phyloP scores from a whole-genome alignment of 2,329 filamentous ascomycete species.

The Helotiales sp. region DNA sequence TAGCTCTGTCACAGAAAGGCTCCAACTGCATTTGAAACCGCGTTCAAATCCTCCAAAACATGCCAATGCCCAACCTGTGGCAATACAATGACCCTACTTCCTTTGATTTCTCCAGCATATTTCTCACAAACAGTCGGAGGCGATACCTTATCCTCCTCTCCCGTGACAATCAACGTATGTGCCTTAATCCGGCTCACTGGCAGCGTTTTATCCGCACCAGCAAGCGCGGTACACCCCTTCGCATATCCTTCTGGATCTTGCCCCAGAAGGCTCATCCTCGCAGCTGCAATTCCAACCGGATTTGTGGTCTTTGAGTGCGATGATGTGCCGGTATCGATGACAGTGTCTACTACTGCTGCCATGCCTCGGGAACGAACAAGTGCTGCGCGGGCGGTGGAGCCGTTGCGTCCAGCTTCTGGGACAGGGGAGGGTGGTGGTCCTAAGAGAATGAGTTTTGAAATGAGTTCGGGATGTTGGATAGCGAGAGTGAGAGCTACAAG shows the following conservation, averaged over 20 bases:
- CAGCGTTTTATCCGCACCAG: conserved; percentile 37
- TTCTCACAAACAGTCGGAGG: conserved; percentile 38
- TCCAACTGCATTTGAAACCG: conserved; percentile 35
- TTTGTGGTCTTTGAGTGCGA: conserved; percentile 38
- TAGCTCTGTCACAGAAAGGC: conserved; percentile 12
- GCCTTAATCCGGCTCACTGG: conserved; percentile 37
- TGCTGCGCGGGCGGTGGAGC: conserved; percentile 38
- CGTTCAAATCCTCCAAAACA: conserved; percentile 46
- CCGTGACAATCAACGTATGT: conserved; percentile 43
- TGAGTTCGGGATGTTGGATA: conserved; percentile 39
- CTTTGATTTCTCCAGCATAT: conserved; percentile 33
- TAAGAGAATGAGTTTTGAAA: conserved; percentile 47
- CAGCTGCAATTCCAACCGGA: conserved; percentile 43
- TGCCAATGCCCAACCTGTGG: conserved; percentile 50
- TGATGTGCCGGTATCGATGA: conserved; percentile 40
- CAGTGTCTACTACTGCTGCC: conserved; percentile 41
- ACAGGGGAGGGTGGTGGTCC: conserved; percentile 48
- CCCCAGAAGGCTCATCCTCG: conserved; percentile 44
- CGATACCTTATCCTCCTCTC: conserved; percentile 46
- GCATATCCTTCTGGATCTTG: conserved; percentile 56
- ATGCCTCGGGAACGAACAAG: conserved; percentile 46
- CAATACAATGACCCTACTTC: conserved; percentile 37
- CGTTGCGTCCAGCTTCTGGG: conserved; percentile 37
- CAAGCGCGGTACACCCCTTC: conserved; percentile 52
- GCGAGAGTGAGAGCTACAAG: conserved; percentile 47